Evolutionary conservation across 768 basidiomycete species (phyloP), one percentile per base, ranked within the genome.

Genomic region (Glaciozyma antarctica): DNA sequence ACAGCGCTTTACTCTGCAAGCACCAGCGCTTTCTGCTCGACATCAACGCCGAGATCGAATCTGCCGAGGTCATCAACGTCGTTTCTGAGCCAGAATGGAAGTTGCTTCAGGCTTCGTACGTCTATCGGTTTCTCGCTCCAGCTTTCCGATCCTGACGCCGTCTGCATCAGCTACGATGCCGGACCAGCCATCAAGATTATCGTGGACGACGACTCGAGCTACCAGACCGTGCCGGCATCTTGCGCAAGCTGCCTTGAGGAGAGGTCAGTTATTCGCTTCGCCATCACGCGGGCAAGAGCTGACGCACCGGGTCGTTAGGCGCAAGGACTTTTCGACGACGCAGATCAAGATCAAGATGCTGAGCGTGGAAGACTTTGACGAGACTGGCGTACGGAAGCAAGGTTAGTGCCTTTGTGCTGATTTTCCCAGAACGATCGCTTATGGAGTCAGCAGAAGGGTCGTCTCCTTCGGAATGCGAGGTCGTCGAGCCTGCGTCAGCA

Each of bases 21-120:
- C 90, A 91, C 75, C 78, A 78, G 8, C 75, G 79, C 66, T 80
- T 90, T 12, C 75, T 78, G 19, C 78, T 90, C 57, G 88, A 91
- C 75, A 85, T 87, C 1, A 86, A 84, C 26, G 54, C 45, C 26
- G 66, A 66, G 24, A 58, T 63, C 30, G 58, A 59, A 24, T 57
- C 32, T 15, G 34, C 47, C 19, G 58, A 41, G 30, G 21, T 7
- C 16, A 48, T 65, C 51, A 15, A 19, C 19, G 43, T 64, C 51
- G 81, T 89, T 65, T 81, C 81, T 71, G 79, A 78, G 65, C 78
- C 77, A 51, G 85, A 90, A 63, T 91, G 88, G 88, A 71, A 74
- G 48, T 61, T 30, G 1, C 17, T 26, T 15, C 15, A 19, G 26
- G 10, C 24, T 12, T 13, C 9, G 24, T 38, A 9, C 16, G 41